phyloP scores from a whole-genome alignment of 768 basidiomycete species.

The Peribolospora baueri region DNA sequence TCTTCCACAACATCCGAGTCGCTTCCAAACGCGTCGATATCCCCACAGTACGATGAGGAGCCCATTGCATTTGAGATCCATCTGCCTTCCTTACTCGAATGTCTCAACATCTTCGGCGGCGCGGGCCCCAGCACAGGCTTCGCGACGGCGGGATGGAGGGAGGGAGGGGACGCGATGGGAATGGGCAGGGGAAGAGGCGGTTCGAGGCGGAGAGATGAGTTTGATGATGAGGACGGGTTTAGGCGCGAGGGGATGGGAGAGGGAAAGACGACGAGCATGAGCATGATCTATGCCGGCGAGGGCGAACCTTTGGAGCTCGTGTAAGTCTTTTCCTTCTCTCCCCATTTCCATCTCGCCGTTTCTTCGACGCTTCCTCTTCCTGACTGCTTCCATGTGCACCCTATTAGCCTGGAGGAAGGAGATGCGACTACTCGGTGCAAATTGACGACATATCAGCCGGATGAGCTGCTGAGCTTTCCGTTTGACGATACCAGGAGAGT shows the following conservation, averaged over 20 bases:
- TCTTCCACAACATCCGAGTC: constrained; percentile 17
- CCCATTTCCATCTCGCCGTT: too few species aligned
- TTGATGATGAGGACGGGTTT: constrained; percentile 4
- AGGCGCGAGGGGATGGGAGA: not conserved
- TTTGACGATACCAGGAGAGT: constrained; percentile 49
- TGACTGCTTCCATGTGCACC: not conserved
- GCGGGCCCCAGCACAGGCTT: constrained; percentile 21
- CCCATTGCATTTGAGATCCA: constrained; percentile 40
- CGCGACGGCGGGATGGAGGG: not conserved
- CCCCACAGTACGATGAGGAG: constrained; percentile 15
- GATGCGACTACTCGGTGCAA: constrained; percentile 74
- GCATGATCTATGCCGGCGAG: constrained; percentile 7
- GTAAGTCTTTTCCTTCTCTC: constrained; percentile 4
- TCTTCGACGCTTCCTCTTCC: not conserved
- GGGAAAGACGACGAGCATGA: constrained; percentile 8
- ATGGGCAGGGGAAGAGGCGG: constrained; percentile 1
- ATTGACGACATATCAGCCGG: constrained; percentile 60
- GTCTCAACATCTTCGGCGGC: constrained; percentile 80
- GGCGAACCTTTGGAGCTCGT: constrained; percentile 13
- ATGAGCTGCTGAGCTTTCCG: constrained; percentile 51
- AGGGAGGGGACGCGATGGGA: constrained; percentile 4
- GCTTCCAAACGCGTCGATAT: constrained; percentile 3
- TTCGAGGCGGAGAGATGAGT: not conserved
- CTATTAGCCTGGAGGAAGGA: constrained; percentile 27
- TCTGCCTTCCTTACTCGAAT: constrained; percentile 60